A percentile compares a stretch with the other conserved stretches of the same genome.
Conservation (phyloP, 1,284 basidiomycete species). For the Sanghuangporus sanghuang region DNA sequence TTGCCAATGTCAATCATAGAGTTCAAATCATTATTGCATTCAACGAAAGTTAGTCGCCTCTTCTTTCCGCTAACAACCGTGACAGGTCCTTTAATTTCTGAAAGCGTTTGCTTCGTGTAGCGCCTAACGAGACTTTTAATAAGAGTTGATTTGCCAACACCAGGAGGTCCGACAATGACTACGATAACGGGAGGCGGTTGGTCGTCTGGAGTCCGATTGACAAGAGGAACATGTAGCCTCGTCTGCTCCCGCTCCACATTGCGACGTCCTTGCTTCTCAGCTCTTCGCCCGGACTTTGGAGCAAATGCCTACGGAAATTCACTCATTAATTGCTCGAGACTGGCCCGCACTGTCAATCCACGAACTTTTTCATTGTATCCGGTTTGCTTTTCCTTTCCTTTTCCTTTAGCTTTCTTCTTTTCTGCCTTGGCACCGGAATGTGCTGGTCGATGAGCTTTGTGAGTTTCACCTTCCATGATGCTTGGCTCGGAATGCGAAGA, state of each 20-base stretch:
- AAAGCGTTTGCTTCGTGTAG: constrained; percentile 92
- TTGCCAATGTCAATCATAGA: constrained; percentile 99
- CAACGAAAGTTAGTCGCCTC: constrained; percentile 89
- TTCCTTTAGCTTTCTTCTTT: constrained; percentile 52
- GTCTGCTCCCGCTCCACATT: constrained; percentile 95
- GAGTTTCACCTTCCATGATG: constrained; percentile 60
- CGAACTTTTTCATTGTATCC: constrained; percentile 89
- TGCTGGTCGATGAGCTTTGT: constrained; percentile 74
- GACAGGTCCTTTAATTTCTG: constrained; percentile 88
- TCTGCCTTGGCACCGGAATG: constrained; percentile 51
- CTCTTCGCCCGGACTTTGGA: constrained; percentile 82
- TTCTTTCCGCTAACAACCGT: constrained; percentile 96
- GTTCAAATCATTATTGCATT: constrained; percentile 97
- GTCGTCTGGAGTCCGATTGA: constrained; percentile 91
- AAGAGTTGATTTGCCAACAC: constrained; percentile 95
- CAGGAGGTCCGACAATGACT: constrained; percentile 95
- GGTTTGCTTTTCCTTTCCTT: constrained; percentile 67
- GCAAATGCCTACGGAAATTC: constrained; percentile 75
- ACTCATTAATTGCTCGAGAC: not conserved
- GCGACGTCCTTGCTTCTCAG: constrained; percentile 84
- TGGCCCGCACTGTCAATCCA: not conserved
- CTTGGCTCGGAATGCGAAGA: not conserved
- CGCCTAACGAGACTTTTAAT: constrained; percentile 89
- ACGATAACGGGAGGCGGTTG: constrained; percentile 92
- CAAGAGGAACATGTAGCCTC: constrained; percentile 91